Evolutionary conservation across 2,329 filamentous ascomycete genomes (phyloP).

Genomic region (Colletotrichum scovillei): DNA sequence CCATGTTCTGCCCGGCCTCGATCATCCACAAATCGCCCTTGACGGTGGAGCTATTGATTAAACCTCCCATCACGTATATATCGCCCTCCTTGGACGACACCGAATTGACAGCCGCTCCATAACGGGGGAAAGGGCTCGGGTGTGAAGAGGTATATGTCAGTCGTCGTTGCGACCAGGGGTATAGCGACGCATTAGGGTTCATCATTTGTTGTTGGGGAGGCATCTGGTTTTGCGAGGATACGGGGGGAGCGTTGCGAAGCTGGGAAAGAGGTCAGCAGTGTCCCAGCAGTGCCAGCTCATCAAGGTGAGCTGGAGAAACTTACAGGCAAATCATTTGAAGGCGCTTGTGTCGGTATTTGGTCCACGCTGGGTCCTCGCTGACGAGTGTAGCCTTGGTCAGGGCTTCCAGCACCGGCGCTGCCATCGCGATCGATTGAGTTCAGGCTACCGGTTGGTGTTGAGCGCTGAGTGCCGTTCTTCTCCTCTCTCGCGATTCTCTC

Average conservation of each 20-base stretch:
- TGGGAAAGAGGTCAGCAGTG: conserved; percentile 43
- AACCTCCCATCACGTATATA: conserved; percentile 96
- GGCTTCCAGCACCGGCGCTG: conserved; percentile 69
- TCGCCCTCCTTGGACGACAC: conserved; percentile 95
- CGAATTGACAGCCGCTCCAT: conserved; percentile 95
- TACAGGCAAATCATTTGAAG: conserved; percentile 54
- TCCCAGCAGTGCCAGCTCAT: conserved; percentile 43
- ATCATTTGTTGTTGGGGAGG: conserved; percentile 32
- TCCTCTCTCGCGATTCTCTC: conserved; percentile 60
- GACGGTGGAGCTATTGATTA: conserved; percentile 94
- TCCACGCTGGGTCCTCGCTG: conserved; percentile 64
- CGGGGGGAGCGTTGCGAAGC: conserved; percentile 65
- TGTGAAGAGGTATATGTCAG: conserved; percentile 86
- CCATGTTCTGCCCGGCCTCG: conserved; percentile 86
- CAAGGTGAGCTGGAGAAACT: conserved; percentile 50
- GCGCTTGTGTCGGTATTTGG: conserved; percentile 52
- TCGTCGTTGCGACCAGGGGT: conserved; percentile 94
- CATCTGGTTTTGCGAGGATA: conserved; percentile 40
- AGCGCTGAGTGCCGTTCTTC: conserved; percentile 66
- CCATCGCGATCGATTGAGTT: conserved; percentile 75
- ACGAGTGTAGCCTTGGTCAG: conserved; percentile 71
- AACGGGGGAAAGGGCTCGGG: conserved; percentile 91
- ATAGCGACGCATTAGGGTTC: conserved; percentile 81
- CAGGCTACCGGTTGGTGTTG: conserved; percentile 82
- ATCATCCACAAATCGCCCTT: conserved; percentile 99